Conservation (phyloP, 495 filamentous ascomycete species). For the Penicillium goetzii region DNA sequence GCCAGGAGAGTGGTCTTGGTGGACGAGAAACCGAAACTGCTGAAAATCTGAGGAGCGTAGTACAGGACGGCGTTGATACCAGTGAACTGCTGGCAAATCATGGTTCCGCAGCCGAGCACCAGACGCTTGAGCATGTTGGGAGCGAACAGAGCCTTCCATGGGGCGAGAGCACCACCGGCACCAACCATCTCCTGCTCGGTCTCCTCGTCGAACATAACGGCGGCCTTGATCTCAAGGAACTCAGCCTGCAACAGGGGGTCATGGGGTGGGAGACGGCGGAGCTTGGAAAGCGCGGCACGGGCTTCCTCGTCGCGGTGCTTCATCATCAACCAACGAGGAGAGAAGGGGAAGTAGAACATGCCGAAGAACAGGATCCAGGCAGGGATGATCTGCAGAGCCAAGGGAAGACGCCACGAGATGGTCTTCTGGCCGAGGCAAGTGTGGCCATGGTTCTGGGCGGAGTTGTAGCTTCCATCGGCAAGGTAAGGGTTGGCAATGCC, state of each 20-base stretch:
- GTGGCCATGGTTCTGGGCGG: constrained; percentile 65
- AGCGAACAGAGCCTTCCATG: constrained; percentile 54
- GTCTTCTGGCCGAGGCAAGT: constrained; percentile 54
- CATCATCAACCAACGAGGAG: constrained; percentile 76
- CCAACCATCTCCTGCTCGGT: constrained; percentile 55
- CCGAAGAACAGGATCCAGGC: constrained; percentile 70
- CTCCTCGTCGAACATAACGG: constrained; percentile 62
- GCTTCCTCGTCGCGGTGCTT: constrained; percentile 81
- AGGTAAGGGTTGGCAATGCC: constrained; percentile 35
- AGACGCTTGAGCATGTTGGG: constrained; percentile 67
- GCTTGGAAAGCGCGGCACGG: constrained; percentile 60
- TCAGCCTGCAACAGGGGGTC: constrained; percentile 68
- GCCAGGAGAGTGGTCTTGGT: constrained; percentile 62
- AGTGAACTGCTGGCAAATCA: constrained; percentile 62
- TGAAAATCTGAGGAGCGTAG: constrained; percentile 53
- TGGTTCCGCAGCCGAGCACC: constrained; percentile 52
- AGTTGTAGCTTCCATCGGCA: constrained; percentile 34
- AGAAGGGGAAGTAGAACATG: constrained; percentile 75
- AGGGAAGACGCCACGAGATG: constrained; percentile 49
- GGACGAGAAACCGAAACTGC: constrained; percentile 33
- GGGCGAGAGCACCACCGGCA: constrained; percentile 59
- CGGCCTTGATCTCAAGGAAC: constrained; percentile 66
- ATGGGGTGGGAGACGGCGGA: constrained; percentile 65
- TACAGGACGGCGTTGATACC: constrained; percentile 68
- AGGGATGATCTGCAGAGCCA: constrained; percentile 55